phyloP scores from a whole-genome alignment of 1,284 basidiomycete genomes.

The Rhodotorula sp. region DNA sequence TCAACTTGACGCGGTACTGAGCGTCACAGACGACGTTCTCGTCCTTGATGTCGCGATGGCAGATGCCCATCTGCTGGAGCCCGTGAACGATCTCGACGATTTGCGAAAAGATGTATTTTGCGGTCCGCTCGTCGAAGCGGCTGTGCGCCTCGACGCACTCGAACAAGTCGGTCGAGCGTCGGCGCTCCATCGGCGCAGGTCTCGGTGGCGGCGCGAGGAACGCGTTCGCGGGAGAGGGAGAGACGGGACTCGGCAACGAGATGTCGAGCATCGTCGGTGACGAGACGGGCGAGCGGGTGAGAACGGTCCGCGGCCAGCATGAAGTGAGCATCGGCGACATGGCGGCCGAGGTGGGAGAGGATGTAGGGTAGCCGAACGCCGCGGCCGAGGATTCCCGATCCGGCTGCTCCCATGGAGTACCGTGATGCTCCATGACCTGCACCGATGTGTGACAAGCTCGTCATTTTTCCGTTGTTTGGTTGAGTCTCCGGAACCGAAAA shows the following conservation, averaged over 20 bases:
- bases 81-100: conserved; percentile 80
- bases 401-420: conserved; percentile 67
- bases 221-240: conserved; percentile 1
- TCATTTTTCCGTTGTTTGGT: neutral
- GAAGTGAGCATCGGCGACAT: conserved; percentile 16
- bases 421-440: conserved; percentile 87
- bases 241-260: conserved; percentile 42
- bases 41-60: conserved; percentile 90
- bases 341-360: conserved; percentile 24
- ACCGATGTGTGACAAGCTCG: neutral
- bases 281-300: conserved; percentile 19
- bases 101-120: conserved; percentile 79
- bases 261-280: conserved; percentile 26
- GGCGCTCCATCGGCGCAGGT: conserved; percentile 62
- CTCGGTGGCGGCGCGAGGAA: conserved; percentile 27
- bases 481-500: no score
- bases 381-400: conserved; percentile 12
- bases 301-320: conserved; percentile 5
- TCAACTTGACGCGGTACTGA: conserved; percentile 70
- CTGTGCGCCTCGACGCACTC: conserved; percentile 89
- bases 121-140: conserved; percentile 71
- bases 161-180: conserved; percentile 83
- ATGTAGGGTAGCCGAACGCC: conserved; percentile 6
- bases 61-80: conserved; percentile 71
- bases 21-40: conserved; percentile 65